Evolutionary conservation across 495 filamentous ascomycete species (phyloP), one percentile per base, ranked within the genome.

Genomic region (Aspergillus conjunctus): DNA sequence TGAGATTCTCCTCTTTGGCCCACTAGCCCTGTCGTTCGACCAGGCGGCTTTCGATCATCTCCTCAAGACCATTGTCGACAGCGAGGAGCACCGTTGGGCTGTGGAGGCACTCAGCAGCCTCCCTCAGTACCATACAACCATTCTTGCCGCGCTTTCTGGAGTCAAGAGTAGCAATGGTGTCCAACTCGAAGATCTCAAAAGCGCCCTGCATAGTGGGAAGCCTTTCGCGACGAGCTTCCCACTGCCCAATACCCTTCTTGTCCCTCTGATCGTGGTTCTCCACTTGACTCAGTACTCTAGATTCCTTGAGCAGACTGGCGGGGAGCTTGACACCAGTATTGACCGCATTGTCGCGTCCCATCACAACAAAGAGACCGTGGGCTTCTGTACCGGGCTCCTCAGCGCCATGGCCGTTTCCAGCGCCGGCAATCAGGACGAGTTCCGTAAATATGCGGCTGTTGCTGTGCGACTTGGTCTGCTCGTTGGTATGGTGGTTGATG

Each of bases 371-470:
- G 66, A 73, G 59, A 74, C 73, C 0, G 51, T 77, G 0, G 77
- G 78, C 14, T 70, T 80, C 43, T 81, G 79, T 45, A 71, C 68
- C 3, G 77, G 77, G 2, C 18, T 78, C 1, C 59, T 80, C 17
- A 64, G 43, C 37, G 73, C 77, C 33, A 54, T 73, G 18, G 74
- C 73, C 8, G 71, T 78, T 1, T 60, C 74, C 7, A 65, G 66
- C 56, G 53, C 71, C 3, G 15, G 17, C 0, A 63, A 58, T 30
- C 30, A 48, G 4, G n/a, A 20, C 0, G 62, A 76, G 0, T 52
- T 80, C 7, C 32, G 71, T 20, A 59, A 64, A 18, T 63, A 73
- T 56, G 73, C 66, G 0, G 66, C 72, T 0, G 62, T 60, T 0
- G 75, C 77, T 1, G 48, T 78, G 5, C 74, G 77, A 11, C 59